These are phyloP conservation scores for Biscogniauxia sp. DNA, from an alignment of 2,329 filamentous ascomycete genomes.

Conservation along the genomic window DNA sequence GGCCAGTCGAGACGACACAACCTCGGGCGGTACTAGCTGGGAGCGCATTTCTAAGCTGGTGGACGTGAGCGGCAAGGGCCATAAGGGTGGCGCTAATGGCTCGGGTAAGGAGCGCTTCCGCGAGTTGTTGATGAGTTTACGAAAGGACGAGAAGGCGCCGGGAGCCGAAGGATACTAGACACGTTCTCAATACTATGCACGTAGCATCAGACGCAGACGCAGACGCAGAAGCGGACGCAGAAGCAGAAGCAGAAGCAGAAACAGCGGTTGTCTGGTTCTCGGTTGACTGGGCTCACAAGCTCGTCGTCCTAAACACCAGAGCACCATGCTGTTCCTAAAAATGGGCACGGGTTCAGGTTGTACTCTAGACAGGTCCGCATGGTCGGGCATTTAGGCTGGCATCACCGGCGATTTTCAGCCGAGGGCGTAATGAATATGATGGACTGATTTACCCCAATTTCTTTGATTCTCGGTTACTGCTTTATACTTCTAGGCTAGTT, in stretches of 20 bases:
- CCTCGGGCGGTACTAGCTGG: constrained; percentile 95
- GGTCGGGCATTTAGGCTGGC: constrained; percentile 17
- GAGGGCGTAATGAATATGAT: constrained; percentile 25
- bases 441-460: constrained; percentile 18
- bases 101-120: constrained; percentile 96
- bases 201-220: constrained; percentile 1
- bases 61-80: constrained; percentile 92
- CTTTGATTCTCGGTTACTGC: background rate
- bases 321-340: constrained; percentile 5
- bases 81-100: constrained; percentile 79
- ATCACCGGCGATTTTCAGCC: constrained; percentile 17
- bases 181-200: constrained; percentile 14
- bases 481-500: background rate
- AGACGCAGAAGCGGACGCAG: background rate
- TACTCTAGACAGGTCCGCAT: constrained; percentile 25
- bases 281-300: constrained; percentile 6
- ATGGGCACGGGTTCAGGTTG: constrained; percentile 13
- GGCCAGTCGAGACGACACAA: constrained; percentile 83
- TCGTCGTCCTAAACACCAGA: constrained; percentile 6
- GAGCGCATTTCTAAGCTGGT: constrained; percentile 96
- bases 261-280: constrained; percentile 4
- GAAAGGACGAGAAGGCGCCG: constrained; percentile 87
- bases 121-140: constrained; percentile 80
- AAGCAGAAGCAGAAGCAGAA: background rate
- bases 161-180: constrained; percentile 61